These are phyloP conservation scores for Xanthoconium purpureum DNA, from an alignment of 768 basidiomycete species.

Conservation along the genomic window DNA sequence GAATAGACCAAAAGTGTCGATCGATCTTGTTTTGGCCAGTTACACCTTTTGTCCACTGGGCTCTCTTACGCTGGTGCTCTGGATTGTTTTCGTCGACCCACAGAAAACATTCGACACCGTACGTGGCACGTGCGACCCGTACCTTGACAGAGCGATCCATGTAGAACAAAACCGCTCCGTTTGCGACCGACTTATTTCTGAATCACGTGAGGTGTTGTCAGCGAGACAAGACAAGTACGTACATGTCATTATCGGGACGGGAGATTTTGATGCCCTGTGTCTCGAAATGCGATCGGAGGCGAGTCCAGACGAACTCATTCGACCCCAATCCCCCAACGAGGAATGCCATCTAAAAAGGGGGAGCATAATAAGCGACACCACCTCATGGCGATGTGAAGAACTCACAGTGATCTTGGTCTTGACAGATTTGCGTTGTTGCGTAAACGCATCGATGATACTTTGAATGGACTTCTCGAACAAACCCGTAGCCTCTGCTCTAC, in stretches of 20 bases:
- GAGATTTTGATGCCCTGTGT: neutral
- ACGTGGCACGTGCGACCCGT: slow-evolving; percentile 6
- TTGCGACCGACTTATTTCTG: slow-evolving; percentile 12
- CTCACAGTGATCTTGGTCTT: too few species aligned
- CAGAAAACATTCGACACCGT: neutral
- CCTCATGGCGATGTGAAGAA: too few species aligned
- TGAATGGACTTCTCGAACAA: too few species aligned
- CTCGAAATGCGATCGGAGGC: neutral
- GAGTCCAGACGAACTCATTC: slow-evolving; percentile 7
- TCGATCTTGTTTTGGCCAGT: neutral
- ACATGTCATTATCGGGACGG: slow-evolving; percentile 11
- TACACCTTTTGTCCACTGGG: neutral
- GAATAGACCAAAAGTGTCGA: neutral
- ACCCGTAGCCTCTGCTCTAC: too few species aligned
- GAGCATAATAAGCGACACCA: too few species aligned
- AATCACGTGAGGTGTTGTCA: neutral
- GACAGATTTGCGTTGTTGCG: too few species aligned
- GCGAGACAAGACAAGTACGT: neutral
- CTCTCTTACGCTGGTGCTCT: slow-evolving; percentile 1
- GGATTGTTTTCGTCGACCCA: neutral
- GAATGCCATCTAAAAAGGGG: too few species aligned
- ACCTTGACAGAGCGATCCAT: neutral
- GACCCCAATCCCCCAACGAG: neutral
- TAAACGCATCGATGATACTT: too few species aligned
- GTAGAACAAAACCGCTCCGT: slow-evolving; percentile 5